Evolutionary conservation across 2,329 filamentous ascomycete species (phyloP), one percentile per base, ranked within the genome.

Genomic region (Pseudogymnoascus sp.): DNA sequence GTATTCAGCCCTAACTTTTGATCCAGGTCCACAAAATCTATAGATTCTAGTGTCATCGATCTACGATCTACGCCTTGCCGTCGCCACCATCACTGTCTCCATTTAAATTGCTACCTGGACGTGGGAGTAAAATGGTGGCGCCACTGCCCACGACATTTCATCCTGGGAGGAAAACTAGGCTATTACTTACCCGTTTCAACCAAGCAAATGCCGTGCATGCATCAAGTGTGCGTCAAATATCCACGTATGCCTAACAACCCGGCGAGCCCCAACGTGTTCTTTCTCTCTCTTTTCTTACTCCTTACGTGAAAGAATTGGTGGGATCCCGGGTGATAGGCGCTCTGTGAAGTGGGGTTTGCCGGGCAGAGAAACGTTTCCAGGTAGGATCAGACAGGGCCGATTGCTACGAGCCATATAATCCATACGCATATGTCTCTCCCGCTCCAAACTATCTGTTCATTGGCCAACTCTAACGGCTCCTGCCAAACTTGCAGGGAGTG

Each of bases 231-330:
- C 28, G 5, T 56, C 43, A 56, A 56, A 56, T 5, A 56, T 34
- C 25, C 28, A 56, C 49, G 49, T 56, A 56, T 56, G 28, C 25
- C 49, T 11, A 21, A 2, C 25, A 56, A 34, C n/a, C 49, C 49
- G 28, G 49, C 28, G 21, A 28, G n/a, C 14, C 28, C n/a, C 25
- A 34, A 56, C 16, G 25, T 56, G 25, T 56, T 56, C 25, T 56
- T 56, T 34, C 14, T 18, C 49, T 18, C 25, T 31, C 49, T 16
- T 49, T 53, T 14, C 25, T 31, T 53, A 31, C 23, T 53, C 46
- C 25, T 53, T 56, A 56, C 49, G 49, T 56, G 49, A 56, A 56
- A 12, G 49, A 34, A 56, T 56, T 56, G 49, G 49, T 56, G 12
- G 28, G 49, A 34, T 9, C 6, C 28, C n/a, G 28, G 18, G 9